Evolutionary conservation across 2,329 filamentous ascomycete genomes (phyloP), one percentile per base, ranked within the genome.

Genomic region (Metarhizium robertsii): DNA sequence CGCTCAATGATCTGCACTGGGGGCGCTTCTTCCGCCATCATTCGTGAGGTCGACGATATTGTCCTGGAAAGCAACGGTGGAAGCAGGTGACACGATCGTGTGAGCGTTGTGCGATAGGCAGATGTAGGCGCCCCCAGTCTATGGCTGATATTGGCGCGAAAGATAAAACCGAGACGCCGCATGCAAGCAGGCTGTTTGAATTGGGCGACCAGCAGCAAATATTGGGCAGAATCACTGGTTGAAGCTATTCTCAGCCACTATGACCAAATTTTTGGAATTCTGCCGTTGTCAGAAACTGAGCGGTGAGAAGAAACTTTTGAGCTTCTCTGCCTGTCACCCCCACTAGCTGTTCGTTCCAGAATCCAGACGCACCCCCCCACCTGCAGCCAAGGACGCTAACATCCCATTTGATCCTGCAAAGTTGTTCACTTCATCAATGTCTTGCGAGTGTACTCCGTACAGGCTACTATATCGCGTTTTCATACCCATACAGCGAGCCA

Each of bases 1-100:
- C 63, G 59, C 46, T 66, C 65, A 43, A 69, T 62, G 10, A 61
- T 62, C 34, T 66, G 61, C 13, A 56, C 58, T 36, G 57, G 56
- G 11, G 57, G 53, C 10, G 59, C 55, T 32, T 52, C 30, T 29
- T 57, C 55, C 50, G 59, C 56, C 61, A 64, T 64, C 49, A 20
- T 52, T 13, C 45, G 43, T 51, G 38, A 45, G 29, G 14, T 30
- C 34, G 55, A 57, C 56, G 34, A 43, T 32, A 54, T 36, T 53
- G 14, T 49, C 43, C 2, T 43, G 43, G 34, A 46, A 38, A 29
- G 16, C 40, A 29, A 14, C 30, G 47, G 40, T 57, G 7, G 55
- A 38, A 30, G 52, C 29, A 54, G 54, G 46, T 36, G 47, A 57
- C 53, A 53, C 4, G 47, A 45, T 30, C 13, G 30, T 10, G 4